Evolutionary conservation across 176 grass and related monocot species (phyloP).

Genomic region (Lolium multiflorum): DNA sequence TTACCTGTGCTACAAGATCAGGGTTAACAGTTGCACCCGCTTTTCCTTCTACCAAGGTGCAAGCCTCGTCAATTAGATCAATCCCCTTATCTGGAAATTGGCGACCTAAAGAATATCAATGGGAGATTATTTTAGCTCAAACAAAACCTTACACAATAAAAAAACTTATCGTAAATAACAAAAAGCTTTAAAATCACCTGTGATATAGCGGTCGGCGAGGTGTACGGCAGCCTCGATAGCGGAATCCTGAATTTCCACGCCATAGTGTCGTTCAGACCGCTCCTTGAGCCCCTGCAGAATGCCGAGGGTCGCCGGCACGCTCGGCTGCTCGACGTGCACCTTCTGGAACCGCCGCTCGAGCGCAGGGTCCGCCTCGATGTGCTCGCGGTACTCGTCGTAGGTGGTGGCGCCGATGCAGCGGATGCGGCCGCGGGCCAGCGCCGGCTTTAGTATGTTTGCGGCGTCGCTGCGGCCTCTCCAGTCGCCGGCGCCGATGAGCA

Average conservation of each 20-base stretch:
- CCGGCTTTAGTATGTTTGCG: constrained; percentile 12
- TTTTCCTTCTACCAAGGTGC: too few species aligned
- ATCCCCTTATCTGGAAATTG: too few species aligned
- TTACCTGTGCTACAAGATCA: neutral
- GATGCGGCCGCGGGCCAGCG: neutral
- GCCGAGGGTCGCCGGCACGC: neutral
- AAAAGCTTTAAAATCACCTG: neutral
- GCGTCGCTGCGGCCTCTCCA: neutral
- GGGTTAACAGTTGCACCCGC: neutral
- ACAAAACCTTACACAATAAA: too few species aligned
- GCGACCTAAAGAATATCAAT: too few species aligned
- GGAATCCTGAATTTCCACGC: neutral
- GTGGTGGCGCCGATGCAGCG: constrained; percentile 20
- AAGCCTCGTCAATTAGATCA: too few species aligned
- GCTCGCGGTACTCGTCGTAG: neutral
- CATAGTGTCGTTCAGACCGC: neutral
- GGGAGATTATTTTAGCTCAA: too few species aligned
- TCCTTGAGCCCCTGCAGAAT: constrained; percentile 5
- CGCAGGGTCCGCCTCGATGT: neutral
- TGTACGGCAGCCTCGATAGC: neutral
- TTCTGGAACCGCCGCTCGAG: constrained; percentile 18
- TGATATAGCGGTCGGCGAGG: constrained; percentile 33
- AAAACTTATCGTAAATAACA: too few species aligned
- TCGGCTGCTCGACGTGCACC: neutral
- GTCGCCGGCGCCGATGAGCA: neutral